Evolutionary conservation across 345 rosid genomes (phyloP), one percentile per base, ranked within the genome.

Genomic region (Chamaenerion angustifolium): DNA sequence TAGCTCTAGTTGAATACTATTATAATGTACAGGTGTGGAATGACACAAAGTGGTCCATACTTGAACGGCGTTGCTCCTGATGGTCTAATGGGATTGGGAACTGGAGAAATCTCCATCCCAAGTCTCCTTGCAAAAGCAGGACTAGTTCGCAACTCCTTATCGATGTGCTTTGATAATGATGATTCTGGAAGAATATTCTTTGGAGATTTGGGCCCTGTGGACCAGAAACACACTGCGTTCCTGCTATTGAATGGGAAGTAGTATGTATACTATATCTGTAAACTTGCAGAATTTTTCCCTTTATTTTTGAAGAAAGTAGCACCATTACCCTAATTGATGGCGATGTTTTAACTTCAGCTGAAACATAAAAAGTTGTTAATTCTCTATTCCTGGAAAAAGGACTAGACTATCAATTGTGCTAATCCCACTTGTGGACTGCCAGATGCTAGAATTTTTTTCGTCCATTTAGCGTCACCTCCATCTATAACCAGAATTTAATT

Each of bases 21-120:
- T 37, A n/a, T 8, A 56, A 37, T 54, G 21, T 19, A 56, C 69
- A 88, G 97, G 61, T 88, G 97, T 76, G 97, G 95, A 56, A 82
- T 70, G 85, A 88, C 75, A 69, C 95, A 88, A 70, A 85, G 75
- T 63, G 97, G 97, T 27, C 77, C 45, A 6, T 88, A 75, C 69
- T 68, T 88, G 70, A 68, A 71, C 42, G 95, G 93, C 19, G 70
- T 62, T 66, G 95, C 95, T 50, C 95, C 95, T 52, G 95, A 88
- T 71, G 97, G 97, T 63, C 75, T 88, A 55, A 67, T 82, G 89
- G 97, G 95, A 35, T 71, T 88, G 68, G 97, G 97, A 18, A 79
- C 61, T 55, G 74, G 80, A 41, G 88, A 82, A 15, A 71, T 77
- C 58, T 78, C 95, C 40, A 93, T 89, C 70, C 95, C 93, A 8